A percentile compares a stretch with the other conserved stretches of the same genome.
Conservation (phyloP, 2,329 filamentous ascomycete genomes). For the Calonectria pauciramosa region DNA sequence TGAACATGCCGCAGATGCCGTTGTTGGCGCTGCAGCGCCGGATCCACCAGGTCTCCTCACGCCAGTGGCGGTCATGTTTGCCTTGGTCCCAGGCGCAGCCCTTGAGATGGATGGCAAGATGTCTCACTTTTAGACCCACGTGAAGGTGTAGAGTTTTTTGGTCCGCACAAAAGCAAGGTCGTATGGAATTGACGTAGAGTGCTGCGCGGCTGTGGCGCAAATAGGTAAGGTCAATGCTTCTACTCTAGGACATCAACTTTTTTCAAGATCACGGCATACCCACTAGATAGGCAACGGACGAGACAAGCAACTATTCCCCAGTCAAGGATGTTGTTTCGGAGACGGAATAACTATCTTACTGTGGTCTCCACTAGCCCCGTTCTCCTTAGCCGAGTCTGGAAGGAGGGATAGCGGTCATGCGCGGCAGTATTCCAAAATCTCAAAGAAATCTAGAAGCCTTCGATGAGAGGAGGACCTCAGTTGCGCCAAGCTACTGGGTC, state of each 20-base stretch:
- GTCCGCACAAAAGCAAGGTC: neutral
- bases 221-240: neutral
- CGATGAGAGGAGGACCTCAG: slow-evolving; percentile 21
- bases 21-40: neutral
- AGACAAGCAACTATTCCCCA: neutral
- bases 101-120: slow-evolving; percentile 41
- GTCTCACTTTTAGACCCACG: slow-evolving; percentile 42
- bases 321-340: neutral
- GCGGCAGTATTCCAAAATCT: slow-evolving; percentile 55
- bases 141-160: slow-evolving; percentile 35
- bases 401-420: slow-evolving; percentile 48
- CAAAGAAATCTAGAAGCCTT: slow-evolving; percentile 40
- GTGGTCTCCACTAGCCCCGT: neutral
- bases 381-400: slow-evolving; percentile 33
- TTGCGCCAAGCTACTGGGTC: slow-evolving; percentile 37
- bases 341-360: slow-evolving; percentile 35
- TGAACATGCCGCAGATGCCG: slow-evolving; percentile 16
- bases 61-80: slow-evolving; percentile 25
- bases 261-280: neutral
- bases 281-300: neutral
- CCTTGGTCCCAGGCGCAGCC: slow-evolving; percentile 36
- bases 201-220: slow-evolving; percentile 24
- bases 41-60: slow-evolving; percentile 16
- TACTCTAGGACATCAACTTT: neutral
- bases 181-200: neutral